A percentile compares a stretch with the other conserved stretches of the same genome.
These are phyloP conservation scores for Musa troglodytarum DNA, from an alignment of 176 grass and related monocot genomes.

Conservation along the genomic window DNA sequence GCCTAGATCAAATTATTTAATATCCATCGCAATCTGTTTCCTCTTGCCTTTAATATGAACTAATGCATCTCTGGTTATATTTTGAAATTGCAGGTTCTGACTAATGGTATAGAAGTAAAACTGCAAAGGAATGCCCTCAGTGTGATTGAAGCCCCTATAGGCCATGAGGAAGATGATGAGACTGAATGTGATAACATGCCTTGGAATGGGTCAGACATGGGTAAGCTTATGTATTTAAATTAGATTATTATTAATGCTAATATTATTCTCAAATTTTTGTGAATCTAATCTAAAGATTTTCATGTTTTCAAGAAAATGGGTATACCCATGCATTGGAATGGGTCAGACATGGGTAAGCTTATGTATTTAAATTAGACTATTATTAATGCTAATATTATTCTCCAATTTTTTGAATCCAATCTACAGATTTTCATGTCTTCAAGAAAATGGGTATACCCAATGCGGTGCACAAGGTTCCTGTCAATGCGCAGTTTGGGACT, in stretches of 20 bases:
- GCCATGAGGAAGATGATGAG: conserved; percentile 9
- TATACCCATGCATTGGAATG: neutral
- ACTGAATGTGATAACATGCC: neutral
- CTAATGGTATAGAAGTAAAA: conserved; percentile 9
- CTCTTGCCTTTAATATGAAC: neutral
- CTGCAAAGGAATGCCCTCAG: conserved; percentile 8
- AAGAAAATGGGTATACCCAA: neutral
- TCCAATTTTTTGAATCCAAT: no score
- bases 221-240: neutral
- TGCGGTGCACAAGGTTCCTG: no score
- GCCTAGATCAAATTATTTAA: neutral
- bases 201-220: conserved; percentile 4
- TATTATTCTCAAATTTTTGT: no score
- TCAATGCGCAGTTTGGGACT: no score
- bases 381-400: no score
- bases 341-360: conserved; percentile 1
- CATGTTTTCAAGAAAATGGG: no score
- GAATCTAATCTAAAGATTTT: no score
- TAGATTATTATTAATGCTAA: no score
- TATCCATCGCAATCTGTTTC: neutral
- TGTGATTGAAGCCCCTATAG: neutral
- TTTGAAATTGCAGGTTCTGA: neutral
- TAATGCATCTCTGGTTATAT: neutral
- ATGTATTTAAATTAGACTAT: no score
- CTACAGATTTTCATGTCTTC: no score